Evolutionary conservation across 768 basidiomycete species (phyloP), one percentile per base, ranked within the genome.

Genomic region (Lactifluus pinguis): DNA sequence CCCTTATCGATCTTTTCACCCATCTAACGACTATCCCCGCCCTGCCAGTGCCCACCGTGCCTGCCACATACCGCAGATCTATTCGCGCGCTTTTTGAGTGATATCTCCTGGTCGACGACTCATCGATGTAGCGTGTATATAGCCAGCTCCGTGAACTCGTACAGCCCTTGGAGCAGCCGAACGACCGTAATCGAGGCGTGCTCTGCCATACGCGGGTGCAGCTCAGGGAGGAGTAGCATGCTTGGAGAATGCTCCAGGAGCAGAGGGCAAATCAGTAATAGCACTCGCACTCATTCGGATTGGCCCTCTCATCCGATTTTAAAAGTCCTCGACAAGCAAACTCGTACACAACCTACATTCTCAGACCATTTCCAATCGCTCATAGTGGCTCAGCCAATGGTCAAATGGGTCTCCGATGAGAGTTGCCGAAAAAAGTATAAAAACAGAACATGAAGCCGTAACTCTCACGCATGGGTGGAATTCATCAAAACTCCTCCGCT

Each of bases 101-200:
- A 32, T 58, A 21, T 42, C 49, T 54, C 2, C 56, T 52, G 32
- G 30, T 17, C 3, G 56, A 56, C 11, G 25, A 53, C 34, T 15
- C 11, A 14, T 62, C 56, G 17, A 58, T 49, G 56, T 52, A 58
- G 34, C 11, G 11, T 6, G 14, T 49, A 32, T 62, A 62, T 6
- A 10, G 13, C 30, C n/a, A 47, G 45, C 57, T 62, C 7, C 47
- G 25, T 14, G 32, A 47, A 14, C 51, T 62, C 13, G 57, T 58
- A 21, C 39, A 29, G 13, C 61, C 61, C 39, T n/a, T 62, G 21
- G 41, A 53, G 7, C 51, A 39, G 32, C 61, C 51, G 21, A 13
- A 62, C 13, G 52, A 62, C 15, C 51, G 51, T 0, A 25, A 25
- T 29, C 51, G 48, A 34, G 61, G 61, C 34, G 51, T 62, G 19